A percentile compares a stretch with the other conserved stretches of the same genome.
Conservation (phyloP, 371 early-diverging fungal species). For the Mucor mucedo region DNA sequence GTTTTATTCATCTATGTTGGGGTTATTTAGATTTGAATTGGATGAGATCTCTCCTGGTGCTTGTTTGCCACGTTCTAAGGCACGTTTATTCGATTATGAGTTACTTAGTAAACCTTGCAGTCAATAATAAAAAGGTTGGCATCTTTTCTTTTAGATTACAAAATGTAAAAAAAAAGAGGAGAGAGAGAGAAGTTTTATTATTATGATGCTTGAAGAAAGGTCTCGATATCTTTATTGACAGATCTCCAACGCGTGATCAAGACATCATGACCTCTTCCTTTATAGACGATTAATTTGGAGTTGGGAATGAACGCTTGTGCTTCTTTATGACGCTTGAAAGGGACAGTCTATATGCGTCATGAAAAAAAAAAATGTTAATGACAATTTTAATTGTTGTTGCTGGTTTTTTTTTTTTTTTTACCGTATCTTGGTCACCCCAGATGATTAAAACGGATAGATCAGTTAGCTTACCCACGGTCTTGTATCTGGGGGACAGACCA, state of each 20-base stretch:
- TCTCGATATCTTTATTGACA: conserved; percentile 20
- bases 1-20: no score
- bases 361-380: background rate
- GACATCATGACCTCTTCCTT: conserved; percentile 47
- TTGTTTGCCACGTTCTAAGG: conserved; percentile 51
- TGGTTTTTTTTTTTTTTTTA: conserved; percentile 10
- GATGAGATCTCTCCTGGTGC: conserved; percentile 68
- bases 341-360: conserved; percentile 36
- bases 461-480: conserved; percentile 34
- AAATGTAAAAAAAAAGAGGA: background rate
- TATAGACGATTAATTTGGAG: conserved; percentile 27
- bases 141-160: no score
- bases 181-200: background rate
- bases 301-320: conserved; percentile 35
- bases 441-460: conserved; percentile 35
- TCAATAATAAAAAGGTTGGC: background rate
- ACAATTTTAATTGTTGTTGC: background rate
- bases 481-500: conserved; percentile 36
- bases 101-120: conserved; percentile 55
- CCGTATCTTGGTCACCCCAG: conserved; percentile 56
- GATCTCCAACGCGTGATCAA: conserved; percentile 30
- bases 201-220: conserved; percentile 10
- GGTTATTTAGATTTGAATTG: conserved; percentile 56
- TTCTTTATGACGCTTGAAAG: conserved; percentile 27
- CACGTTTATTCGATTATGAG: conserved; percentile 64